Percentiles rank a stretch among this genome's conserved stretches.
These are phyloP conservation scores for Lojkania enalia DNA, from an alignment of 2,329 filamentous ascomycete genomes.

Conservation along the genomic window DNA sequence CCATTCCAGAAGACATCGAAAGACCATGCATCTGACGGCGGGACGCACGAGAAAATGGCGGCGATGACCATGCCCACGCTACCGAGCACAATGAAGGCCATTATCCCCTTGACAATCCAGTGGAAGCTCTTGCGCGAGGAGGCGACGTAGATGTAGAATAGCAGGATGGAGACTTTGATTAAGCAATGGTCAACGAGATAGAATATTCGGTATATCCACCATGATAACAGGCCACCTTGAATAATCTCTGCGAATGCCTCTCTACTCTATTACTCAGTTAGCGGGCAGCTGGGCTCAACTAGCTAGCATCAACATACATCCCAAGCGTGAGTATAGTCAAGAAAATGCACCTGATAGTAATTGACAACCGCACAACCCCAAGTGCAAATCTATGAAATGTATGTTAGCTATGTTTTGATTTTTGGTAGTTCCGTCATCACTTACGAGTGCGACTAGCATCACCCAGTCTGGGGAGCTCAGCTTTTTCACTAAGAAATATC, in stretches of 20 bases:
- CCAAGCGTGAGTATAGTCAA: slow-evolving; percentile 23
- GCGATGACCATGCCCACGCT: slow-evolving; percentile 33
- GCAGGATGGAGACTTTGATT: slow-evolving; percentile 39
- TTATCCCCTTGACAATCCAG: slow-evolving; percentile 22
- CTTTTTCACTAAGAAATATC: slow-evolving; percentile 31
- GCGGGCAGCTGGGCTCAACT: background rate
- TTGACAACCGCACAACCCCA: slow-evolving; percentile 35
- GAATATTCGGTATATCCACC: slow-evolving; percentile 35
- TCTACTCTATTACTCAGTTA: slow-evolving; percentile 14
- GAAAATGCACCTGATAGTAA: slow-evolving; percentile 29
- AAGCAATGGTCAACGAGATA: slow-evolving; percentile 35
- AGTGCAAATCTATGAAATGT: slow-evolving; percentile 27
- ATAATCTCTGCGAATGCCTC: slow-evolving; percentile 17
- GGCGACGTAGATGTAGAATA: slow-evolving; percentile 38
- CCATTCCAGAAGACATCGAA: slow-evolving; percentile 24
- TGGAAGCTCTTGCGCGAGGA: slow-evolving; percentile 33
- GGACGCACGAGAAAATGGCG: slow-evolving; percentile 32
- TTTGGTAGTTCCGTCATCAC: slow-evolving; percentile 4
- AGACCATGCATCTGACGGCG: slow-evolving; percentile 31
- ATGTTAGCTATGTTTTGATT: slow-evolving; percentile 7
- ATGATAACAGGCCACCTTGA: slow-evolving; percentile 18
- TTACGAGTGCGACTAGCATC: slow-evolving; percentile 32
- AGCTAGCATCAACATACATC: slow-evolving; percentile 15
- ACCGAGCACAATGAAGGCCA: slow-evolving; percentile 25
- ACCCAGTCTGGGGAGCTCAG: slow-evolving; percentile 34